Evolutionary conservation across 805 yeast genomes (phyloP).

Genomic region (Candida railenensis): DNA sequence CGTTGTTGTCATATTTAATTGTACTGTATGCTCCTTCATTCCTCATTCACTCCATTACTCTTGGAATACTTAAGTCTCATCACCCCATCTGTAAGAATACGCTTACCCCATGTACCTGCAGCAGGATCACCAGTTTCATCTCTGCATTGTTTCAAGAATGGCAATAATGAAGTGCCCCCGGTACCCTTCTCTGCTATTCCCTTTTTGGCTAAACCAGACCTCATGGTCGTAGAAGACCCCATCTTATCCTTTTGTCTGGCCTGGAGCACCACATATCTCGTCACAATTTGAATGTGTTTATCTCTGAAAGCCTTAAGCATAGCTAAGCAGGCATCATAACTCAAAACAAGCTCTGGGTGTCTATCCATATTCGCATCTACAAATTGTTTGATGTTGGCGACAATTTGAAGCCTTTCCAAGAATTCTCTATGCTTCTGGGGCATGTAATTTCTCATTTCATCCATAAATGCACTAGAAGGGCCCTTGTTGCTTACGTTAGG

Average conservation of each 20-base stretch:
- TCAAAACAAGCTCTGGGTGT: constrained; percentile 57
- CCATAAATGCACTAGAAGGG: constrained; percentile 52
- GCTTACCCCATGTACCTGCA: constrained; percentile 88
- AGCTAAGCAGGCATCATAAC: constrained; percentile 87
- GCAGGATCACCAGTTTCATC: constrained; percentile 95
- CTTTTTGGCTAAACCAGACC: constrained; percentile 64
- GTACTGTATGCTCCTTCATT: constrained; percentile 12
- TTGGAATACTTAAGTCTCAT: constrained; percentile 40
- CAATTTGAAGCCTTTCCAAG: constrained; percentile 55
- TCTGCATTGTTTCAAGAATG: constrained; percentile 91
- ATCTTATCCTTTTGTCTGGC: constrained; percentile 55
- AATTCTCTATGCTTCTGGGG: constrained; percentile 83
- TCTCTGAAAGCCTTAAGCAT: constrained; percentile 87
- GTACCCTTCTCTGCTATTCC: constrained; percentile 73
- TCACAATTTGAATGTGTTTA: constrained; percentile 89
- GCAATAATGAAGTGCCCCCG: constrained; percentile 90
- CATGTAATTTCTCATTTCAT: constrained; percentile 87
- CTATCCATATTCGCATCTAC: constrained; percentile 44
- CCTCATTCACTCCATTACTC: constrained; percentile 42
- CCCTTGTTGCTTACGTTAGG: constrained; percentile 2
- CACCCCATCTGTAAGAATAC: constrained; percentile 59
- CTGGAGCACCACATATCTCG: constrained; percentile 80
- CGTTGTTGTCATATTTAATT: too few relatives aligned
- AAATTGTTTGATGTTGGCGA: constrained; percentile 61
- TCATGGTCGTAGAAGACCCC: constrained; percentile 59